These are phyloP conservation scores for Coffea humblotiana DNA, from an alignment of 305 asterid species.

Conservation along the genomic window DNA sequence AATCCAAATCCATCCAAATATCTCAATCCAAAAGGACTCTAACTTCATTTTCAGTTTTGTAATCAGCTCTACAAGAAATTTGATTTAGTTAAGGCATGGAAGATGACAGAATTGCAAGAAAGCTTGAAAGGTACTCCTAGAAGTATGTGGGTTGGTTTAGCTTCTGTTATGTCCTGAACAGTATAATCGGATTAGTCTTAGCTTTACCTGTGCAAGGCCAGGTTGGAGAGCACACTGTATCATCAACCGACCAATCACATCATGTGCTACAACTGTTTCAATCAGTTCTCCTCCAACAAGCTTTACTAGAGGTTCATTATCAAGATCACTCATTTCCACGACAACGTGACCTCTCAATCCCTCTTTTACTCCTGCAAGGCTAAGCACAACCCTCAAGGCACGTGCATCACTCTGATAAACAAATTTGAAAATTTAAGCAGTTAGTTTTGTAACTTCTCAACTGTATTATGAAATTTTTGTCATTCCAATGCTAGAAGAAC, in stretches of 20 bases:
- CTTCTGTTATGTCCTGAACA: neutral
- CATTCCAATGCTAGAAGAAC: constrained; percentile 36
- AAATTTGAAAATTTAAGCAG: constrained; percentile 28
- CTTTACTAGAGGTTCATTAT: constrained; percentile 97
- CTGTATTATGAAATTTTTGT: constrained; percentile 5
- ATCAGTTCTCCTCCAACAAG: constrained; percentile 96
- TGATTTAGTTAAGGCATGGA: neutral
- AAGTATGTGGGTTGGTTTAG: neutral
- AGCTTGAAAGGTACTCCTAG: constrained; percentile 3
- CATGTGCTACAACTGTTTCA: constrained; percentile 98
- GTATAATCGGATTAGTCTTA: constrained; percentile 19
- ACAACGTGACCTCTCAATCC: constrained; percentile 96
- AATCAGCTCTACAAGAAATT: neutral
- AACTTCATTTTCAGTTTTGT: neutral
- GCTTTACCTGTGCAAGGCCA: constrained; percentile 95
- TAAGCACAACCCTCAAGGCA: constrained; percentile 95
- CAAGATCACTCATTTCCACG: constrained; percentile 98
- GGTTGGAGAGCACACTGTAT: constrained; percentile 99
- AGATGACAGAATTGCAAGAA: neutral
- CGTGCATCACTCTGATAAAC: constrained; percentile 90
- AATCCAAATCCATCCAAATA: no score
- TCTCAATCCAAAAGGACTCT: no score
- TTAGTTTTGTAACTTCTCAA: constrained; percentile 1
- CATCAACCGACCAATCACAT: constrained; percentile 97
- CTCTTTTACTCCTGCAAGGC: constrained; percentile 90